phyloP scores from a whole-genome alignment of 2,329 filamentous ascomycete species.

The Exophiala bonariae region DNA sequence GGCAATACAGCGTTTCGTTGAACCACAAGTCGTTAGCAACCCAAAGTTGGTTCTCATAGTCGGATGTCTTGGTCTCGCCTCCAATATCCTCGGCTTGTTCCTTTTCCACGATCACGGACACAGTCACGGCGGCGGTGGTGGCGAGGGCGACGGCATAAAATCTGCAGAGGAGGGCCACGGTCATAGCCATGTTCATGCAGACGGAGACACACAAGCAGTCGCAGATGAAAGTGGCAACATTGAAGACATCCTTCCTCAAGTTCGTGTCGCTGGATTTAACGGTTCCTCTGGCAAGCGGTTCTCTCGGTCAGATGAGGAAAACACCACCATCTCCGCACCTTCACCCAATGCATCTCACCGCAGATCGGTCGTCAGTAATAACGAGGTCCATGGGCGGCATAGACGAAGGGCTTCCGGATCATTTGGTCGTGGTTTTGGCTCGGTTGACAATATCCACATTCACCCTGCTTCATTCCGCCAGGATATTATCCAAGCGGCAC shows the following conservation, averaged over 20 bases:
- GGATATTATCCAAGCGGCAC: constrained; percentile 84
- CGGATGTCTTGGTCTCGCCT: constrained; percentile 78
- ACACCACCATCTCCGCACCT: constrained; percentile 28
- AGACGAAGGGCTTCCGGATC: constrained; percentile 63
- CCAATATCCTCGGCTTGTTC: constrained; percentile 84
- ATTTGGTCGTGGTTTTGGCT: constrained; percentile 54
- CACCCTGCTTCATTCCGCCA: constrained; percentile 89
- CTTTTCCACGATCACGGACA: constrained; percentile 94
- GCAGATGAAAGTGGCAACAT: constrained; percentile 61
- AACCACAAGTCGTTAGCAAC: constrained; percentile 83
- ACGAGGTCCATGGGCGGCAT: constrained; percentile 44
- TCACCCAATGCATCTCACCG: constrained; percentile 32
- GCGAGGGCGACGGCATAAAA: constrained; percentile 39
- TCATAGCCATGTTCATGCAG: constrained; percentile 44
- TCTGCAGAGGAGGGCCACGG: constrained; percentile 56
- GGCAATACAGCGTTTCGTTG: constrained; percentile 86
- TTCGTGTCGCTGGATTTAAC: constrained; percentile 51
- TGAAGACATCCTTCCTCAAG: constrained; percentile 64
- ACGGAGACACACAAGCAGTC: constrained; percentile 33
- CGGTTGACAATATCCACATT: constrained; percentile 72
- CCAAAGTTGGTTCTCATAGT: constrained; percentile 87
- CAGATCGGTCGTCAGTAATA: constrained; percentile 27
- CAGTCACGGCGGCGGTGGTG: constrained; percentile 63
- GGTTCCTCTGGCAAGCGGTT: constrained; percentile 28
- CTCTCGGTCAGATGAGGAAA: constrained; percentile 31